Conservation (phyloP, 2,329 filamentous ascomycete species). For the Beauveria brongniartii region DNA sequence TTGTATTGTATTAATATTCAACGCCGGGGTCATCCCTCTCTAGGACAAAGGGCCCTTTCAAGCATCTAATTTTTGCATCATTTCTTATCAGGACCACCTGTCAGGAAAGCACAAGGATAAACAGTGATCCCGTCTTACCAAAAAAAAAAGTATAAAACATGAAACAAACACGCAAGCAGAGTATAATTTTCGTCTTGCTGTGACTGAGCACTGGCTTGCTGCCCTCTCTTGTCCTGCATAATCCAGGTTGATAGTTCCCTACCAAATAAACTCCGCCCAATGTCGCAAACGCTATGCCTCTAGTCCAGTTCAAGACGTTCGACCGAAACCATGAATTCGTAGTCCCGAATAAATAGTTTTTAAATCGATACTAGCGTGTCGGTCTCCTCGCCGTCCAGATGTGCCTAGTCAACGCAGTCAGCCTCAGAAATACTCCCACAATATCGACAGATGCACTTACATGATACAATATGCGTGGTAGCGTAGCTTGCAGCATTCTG, state of each 20-base stretch:
- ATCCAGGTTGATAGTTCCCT: not conserved
- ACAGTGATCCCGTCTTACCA: too few species aligned
- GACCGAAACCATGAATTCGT: not conserved
- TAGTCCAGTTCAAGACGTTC: not conserved
- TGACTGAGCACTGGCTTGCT: not conserved
- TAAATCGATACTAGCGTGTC: not conserved
- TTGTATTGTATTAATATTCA: too few species aligned
- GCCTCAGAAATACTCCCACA: not conserved
- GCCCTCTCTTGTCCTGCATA: not conserved
- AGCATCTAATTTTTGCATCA: too few species aligned
- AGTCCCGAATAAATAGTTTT: not conserved
- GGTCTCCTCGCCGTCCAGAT: conserved; percentile 26
- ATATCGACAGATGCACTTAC: conserved; percentile 43
- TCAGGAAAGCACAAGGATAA: too few species aligned
- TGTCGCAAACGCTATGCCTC: not conserved
- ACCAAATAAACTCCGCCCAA: conserved; percentile 2
- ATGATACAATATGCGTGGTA: conserved; percentile 67
- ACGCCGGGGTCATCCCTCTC: too few species aligned
- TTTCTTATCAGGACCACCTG: too few species aligned
- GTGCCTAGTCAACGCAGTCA: conserved; percentile 19
- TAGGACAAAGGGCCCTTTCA: too few species aligned
- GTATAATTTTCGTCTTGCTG: not conserved
- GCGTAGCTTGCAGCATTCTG: conserved; percentile 60
- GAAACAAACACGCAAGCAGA: not conserved
- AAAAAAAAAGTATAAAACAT: not conserved